Base-by-base conservation (phyloP, 1,284 basidiomycete genomes). In the Hymenochaete sp. region DNA sequence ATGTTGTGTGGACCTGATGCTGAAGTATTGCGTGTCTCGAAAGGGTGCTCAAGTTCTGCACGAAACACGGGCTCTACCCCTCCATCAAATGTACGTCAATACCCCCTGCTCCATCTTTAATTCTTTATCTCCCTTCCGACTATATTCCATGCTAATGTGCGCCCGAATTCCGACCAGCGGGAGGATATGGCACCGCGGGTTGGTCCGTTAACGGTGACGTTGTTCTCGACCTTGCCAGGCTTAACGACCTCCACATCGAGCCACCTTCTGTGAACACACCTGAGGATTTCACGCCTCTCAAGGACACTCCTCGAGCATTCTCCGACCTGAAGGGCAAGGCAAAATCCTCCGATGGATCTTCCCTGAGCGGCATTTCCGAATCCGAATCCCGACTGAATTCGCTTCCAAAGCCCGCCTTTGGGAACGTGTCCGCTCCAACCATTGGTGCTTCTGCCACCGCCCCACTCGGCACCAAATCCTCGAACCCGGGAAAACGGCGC, bases 181-280 rank as follows among this genome's bases (percentile, higher is more conserved):
- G 90, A 13, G 90, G 91, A 0, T 92, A 84, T 58, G 90, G 88
- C 5, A 92, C 86, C 2, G 87, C 82, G 8, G 90, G 91, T 2
- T 91, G 87, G 84, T 76, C 86, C 10, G 77, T 93, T 43, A 79
- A 79, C 26, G 90, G 89, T 32, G 83, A 92, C 57, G 68, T 93
- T 45, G 79, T 93, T 53, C 63, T 93, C 55, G 89, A 93, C 65
- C 66, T 93, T 47, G 74, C 70, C 53, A 71, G 71, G 55, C 66
- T 93, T 46, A 68, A 68, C 45, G 77, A 79, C 38, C 70, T 82
- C 43, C 75, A 77, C 37, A 79, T 85, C 51, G 83, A 80, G 54
- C 58, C 70, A 10, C 85, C 83, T 1, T 62, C 61, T 5, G 62
- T n/a, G n/a, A n/a, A n/a, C n/a, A n/a, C 58, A 9, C 67, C 67